Evolutionary conservation across 2,329 filamentous ascomycete species (phyloP), one percentile per base, ranked within the genome.

Genomic region (Parastagonospora nodorum): DNA sequence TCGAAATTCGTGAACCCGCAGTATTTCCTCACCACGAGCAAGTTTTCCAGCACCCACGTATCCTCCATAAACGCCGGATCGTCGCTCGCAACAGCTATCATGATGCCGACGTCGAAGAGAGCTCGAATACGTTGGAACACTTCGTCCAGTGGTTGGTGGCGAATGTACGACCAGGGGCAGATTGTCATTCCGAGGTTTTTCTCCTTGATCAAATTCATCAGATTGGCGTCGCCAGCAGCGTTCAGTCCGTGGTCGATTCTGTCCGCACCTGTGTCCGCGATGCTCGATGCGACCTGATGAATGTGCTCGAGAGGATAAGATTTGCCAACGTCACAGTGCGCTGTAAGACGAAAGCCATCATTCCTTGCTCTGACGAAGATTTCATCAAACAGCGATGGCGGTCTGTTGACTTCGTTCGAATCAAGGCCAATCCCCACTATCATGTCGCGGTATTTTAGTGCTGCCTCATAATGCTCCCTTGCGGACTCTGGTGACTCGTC

Each of bases 301-400:
- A 80, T 71, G 49, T 82, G 77, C 12, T 74, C 73, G 28, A 74
- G 72, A 0, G 76, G 76, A 55, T 81, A 77, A 45, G 77, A 74
- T 55, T 80, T 77, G 39, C 78, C 79, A 39, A 82, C 78, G 49
- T 82, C 80, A 60, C 78, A 82, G 50, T 82, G 80, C 58, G 75
- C 75, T 2, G 80, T 82, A 11, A 79, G 61, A 27, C 75, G 73
- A 45, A 79, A 71, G 0, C 78, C 77, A 42, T 80, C 77, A 2
- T 78, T 78, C 1, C 29, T 42, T 24, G 40, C 40, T 42, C 40
- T 28, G 27, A 24, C 12, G 29, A 42, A 42, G n/a, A 42, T 12
- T 15, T 33, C 40, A 24, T 42, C 40, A 42, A 42, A 42, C 15
- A 42, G 28, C 27, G 28, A 42, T 19, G 40, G 40, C 5, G 40